These are phyloP conservation scores for Trichosporon asahii DNA, from an alignment of 1,284 basidiomycete genomes.

Conservation along the genomic window DNA sequence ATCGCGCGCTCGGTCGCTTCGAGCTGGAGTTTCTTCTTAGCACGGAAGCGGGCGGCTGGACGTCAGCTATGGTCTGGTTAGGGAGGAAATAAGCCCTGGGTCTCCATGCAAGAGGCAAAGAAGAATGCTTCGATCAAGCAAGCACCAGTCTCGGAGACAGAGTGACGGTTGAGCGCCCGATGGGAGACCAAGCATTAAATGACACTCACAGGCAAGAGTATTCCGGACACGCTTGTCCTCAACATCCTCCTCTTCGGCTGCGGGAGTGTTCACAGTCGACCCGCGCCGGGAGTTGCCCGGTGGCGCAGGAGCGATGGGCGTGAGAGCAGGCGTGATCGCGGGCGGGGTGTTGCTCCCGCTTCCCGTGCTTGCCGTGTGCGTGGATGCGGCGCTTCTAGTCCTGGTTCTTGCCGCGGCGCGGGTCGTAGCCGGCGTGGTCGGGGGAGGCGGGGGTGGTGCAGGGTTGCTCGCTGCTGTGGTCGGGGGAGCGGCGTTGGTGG, in stretches of 20 bases:
- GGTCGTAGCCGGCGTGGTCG: background rate
- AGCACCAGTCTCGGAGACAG: too few relatives aligned
- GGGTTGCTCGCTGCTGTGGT: background rate
- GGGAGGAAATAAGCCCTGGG: too few relatives aligned
- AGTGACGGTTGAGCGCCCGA: too few relatives aligned
- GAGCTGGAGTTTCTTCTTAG: conserved; percentile 36
- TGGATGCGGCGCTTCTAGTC: background rate
- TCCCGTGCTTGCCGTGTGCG: background rate
- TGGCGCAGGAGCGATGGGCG: background rate
- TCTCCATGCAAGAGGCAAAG: too few relatives aligned
- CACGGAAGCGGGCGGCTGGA: conserved; percentile 37
- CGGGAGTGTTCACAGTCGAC: background rate
- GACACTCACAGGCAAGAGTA: conserved; percentile 38
- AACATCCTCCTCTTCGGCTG: conserved; percentile 20
- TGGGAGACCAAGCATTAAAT: too few relatives aligned
- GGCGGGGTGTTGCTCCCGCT: background rate
- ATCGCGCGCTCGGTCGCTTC: conserved; percentile 29
- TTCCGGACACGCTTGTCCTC: conserved; percentile 40
- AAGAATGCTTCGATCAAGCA: too few relatives aligned
- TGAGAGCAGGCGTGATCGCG: background rate
- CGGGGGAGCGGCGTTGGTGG: background rate
- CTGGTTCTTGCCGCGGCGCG: background rate
- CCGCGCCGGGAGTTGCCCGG: background rate
- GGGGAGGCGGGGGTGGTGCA: too few relatives aligned
- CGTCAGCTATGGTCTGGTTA: too few relatives aligned